phyloP scores from a whole-genome alignment of 2,329 filamentous ascomycete genomes.

The Ilyonectria robusta region DNA sequence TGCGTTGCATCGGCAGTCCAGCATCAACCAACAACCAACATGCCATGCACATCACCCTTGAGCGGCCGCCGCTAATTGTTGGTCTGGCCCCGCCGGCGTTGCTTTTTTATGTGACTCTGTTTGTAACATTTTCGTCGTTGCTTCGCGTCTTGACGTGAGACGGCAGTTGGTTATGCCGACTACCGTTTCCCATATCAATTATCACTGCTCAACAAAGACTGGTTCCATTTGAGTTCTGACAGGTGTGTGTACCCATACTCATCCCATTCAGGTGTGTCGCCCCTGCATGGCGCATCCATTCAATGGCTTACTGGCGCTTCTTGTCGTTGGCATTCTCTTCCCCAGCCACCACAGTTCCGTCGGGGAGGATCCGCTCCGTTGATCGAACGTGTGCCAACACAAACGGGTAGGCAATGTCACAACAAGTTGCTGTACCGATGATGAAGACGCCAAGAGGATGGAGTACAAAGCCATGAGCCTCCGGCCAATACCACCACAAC shows the following conservation, averaged over 20 bases:
- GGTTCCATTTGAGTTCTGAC: not conserved
- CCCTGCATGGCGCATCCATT: not conserved
- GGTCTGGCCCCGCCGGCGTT: not conserved
- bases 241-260: not conserved
- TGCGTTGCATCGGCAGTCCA: not conserved
- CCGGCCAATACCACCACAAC: slow-evolving; percentile 67
- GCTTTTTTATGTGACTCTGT: not conserved
- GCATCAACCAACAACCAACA: not conserved
- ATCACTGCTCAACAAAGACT: not conserved
- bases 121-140: not conserved
- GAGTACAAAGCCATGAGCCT: slow-evolving; percentile 63
- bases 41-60: not conserved
- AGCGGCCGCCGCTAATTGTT: not conserved
- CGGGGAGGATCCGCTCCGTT: slow-evolving; percentile 55
- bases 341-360: slow-evolving; percentile 54
- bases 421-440: slow-evolving; percentile 55
- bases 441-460: slow-evolving; percentile 60
- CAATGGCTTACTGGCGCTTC: slow-evolving; percentile 36
- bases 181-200: not conserved
- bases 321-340: slow-evolving; percentile 35
- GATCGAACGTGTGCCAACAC: slow-evolving; percentile 56
- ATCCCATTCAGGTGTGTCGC: not conserved
- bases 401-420: slow-evolving; percentile 62
- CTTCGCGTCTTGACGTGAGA: not conserved
- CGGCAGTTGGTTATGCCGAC: not conserved